A percentile compares a stretch with the other conserved stretches of the same genome.
Evolutionary conservation across 805 yeast genomes (phyloP).

Genomic region (Schizosaccharomyces japonicus): DNA sequence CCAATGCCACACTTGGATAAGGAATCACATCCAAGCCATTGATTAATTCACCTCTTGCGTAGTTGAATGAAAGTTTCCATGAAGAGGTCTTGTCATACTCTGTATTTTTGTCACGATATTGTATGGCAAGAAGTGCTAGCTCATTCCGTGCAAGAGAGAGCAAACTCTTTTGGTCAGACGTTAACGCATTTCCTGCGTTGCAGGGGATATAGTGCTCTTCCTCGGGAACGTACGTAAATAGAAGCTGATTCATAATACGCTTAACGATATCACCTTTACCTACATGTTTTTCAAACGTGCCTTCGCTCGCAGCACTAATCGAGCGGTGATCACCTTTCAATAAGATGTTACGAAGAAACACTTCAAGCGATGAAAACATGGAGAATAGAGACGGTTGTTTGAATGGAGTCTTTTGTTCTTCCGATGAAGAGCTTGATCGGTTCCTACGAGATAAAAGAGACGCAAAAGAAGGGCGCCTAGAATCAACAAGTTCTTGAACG

Average conservation of each 20-base stretch:
- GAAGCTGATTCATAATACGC: neutral
- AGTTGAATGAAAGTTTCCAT: neutral
- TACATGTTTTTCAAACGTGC: neutral
- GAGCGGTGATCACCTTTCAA: conserved; percentile 1
- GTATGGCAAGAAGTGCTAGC: neutral
- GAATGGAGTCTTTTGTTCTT: neutral
- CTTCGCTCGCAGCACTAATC: neutral
- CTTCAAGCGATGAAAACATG: neutral
- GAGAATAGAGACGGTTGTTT: neutral
- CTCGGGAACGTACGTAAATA: neutral
- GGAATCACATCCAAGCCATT: neutral
- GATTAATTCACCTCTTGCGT: neutral
- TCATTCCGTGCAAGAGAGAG: neutral
- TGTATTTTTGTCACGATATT: neutral
- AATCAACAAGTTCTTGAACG: neutral
- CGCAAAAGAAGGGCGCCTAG: neutral
- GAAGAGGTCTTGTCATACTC: neutral
- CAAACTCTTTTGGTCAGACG: neutral
- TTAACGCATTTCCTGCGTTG: neutral
- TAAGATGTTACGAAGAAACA: neutral
- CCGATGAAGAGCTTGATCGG: neutral
- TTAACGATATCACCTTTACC: neutral
- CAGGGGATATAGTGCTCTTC: neutral
- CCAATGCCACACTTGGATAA: neutral
- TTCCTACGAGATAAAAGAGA: neutral